A percentile compares a stretch with the other conserved stretches of the same genome.
These are phyloP conservation scores for Fusarium aywerte DNA, from an alignment of 2,329 filamentous ascomycete genomes.

Conservation along the genomic window DNA sequence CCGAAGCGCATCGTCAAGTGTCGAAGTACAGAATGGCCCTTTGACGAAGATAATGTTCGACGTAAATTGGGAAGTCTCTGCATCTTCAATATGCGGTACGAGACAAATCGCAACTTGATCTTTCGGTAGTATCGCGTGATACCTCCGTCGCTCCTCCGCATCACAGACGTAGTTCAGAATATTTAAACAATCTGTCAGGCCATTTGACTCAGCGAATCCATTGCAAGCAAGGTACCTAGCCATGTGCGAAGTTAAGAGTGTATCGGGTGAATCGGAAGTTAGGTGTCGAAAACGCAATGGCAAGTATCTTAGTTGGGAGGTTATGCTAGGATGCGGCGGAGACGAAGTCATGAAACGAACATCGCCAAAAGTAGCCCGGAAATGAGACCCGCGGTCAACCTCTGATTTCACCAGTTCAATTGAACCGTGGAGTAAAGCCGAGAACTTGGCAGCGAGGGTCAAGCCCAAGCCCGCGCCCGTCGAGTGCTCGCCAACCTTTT, in stretches of 20 bases:
- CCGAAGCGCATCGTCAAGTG: slow-evolving; percentile 21
- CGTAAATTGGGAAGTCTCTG: background rate
- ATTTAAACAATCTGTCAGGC: slow-evolving; percentile 4
- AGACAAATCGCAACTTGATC: slow-evolving; percentile 33
- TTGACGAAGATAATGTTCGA: slow-evolving; percentile 29
- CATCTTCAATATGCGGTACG: slow-evolving; percentile 2
- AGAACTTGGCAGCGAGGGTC: slow-evolving; percentile 56
- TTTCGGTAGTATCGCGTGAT: background rate
- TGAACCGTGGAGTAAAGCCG: slow-evolving; percentile 53
- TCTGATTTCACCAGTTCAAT: slow-evolving; percentile 53
- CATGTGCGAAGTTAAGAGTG: slow-evolving; percentile 10
- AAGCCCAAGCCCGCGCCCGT: slow-evolving; percentile 57
- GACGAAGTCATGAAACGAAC: slow-evolving; percentile 1
- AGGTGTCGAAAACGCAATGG: slow-evolving; percentile 20
- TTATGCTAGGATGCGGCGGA: background rate
- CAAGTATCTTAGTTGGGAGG: background rate
- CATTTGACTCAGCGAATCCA: slow-evolving; percentile 16
- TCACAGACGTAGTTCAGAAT: slow-evolving; percentile 30
- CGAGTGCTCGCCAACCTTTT: slow-evolving; percentile 53
- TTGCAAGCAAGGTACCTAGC: slow-evolving; percentile 2
- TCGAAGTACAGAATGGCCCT: slow-evolving; percentile 19
- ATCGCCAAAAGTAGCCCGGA: slow-evolving; percentile 43
- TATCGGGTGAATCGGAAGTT: background rate
- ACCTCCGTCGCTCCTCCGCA: background rate
- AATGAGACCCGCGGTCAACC: slow-evolving; percentile 53